Evolutionary conservation across 192 early-diverging fungal genomes (phyloP), one percentile per base, ranked within the genome.

Genomic region (Cetraspora pellucida): DNA sequence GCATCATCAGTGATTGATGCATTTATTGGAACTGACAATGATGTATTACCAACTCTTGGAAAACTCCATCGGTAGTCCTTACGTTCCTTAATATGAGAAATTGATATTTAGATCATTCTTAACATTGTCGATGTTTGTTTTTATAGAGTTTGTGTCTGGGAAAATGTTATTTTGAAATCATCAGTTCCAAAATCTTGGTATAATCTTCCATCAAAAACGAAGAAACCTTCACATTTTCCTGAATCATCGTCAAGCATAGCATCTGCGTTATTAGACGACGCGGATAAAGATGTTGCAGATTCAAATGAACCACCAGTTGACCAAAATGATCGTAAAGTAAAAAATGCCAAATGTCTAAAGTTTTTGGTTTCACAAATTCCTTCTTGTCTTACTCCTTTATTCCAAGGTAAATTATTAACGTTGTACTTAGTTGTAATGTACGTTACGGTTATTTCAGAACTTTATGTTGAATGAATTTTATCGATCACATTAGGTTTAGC

Each of bases 121-220:
- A 43, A 58, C 65, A 3, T 17, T 55, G 10, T 61, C 23, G 10
- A 54, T 44, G 28, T 65, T 61, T 17, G 55, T 31, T 67, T 9
- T 71, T 61, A 28, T 77, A 90, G 87, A 44, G 74, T 77, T 0
- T 91, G 88, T 74, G 72, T 90, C 0, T 91, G 89, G 85, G 91
- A 95, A 77, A 87, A 83, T 54, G 76, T 90, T 31, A 60, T 86
- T 3, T 74, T 93, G 37, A 90, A 87, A 49, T 82, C 80, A 19
- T 58, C 81, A 9, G 83, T 94, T 10, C 92, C 90, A 9, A 85
- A 86, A 75, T 58, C 82, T n/a, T 95, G 93, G 93, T 91, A 92
- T 81, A 82, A 84, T 25, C 80, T 80, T 19, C 80, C 58, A 43
- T 79, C 79, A 31, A 84, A 77, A 60, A 50, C 59, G 25, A 89